These are phyloP conservation scores for Xylaria arbuscula DNA, from an alignment of 2,329 filamentous ascomycete genomes.

Conservation along the genomic window DNA sequence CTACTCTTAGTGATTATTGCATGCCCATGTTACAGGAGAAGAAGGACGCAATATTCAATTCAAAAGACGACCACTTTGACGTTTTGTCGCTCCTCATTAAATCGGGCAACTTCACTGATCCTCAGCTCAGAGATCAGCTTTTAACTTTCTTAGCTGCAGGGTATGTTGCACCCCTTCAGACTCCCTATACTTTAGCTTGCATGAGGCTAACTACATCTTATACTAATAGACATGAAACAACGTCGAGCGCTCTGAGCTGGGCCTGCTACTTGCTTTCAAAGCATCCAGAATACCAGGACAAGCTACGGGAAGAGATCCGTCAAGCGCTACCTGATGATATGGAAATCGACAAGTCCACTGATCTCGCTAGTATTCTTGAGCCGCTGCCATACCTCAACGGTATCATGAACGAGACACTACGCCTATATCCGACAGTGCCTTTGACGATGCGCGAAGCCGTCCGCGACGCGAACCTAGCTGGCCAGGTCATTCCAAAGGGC, in stretches of 20 bases:
- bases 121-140: constrained; percentile 64
- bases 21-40: constrained; percentile 61
- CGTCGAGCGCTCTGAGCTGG: constrained; percentile 72
- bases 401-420: constrained; percentile 67
- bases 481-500: constrained; percentile 71
- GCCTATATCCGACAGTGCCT: constrained; percentile 70
- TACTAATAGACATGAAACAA: constrained; percentile 68
- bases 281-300: constrained; percentile 66
- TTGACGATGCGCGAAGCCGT: constrained; percentile 70
- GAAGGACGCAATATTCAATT: constrained; percentile 55
- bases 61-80: constrained; percentile 64
- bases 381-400: constrained; percentile 75
- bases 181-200: constrained; percentile 51
- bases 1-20: constrained; percentile 55
- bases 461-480: constrained; percentile 66
- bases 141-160: constrained; percentile 67
- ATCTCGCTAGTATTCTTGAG: constrained; percentile 65
- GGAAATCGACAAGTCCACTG: constrained; percentile 47
- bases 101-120: constrained; percentile 63
- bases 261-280: constrained; percentile 69
- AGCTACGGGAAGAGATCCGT: constrained; percentile 70
- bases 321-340: constrained; percentile 55
- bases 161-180: constrained; percentile 52
- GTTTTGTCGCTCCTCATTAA: constrained; percentile 70
- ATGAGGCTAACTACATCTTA: constrained; percentile 47